Percentiles rank a stretch among this genome's conserved stretches.
These are phyloP conservation scores for Diaporthe velutina DNA, from an alignment of 2,329 filamentous ascomycete species.

Conservation along the genomic window DNA sequence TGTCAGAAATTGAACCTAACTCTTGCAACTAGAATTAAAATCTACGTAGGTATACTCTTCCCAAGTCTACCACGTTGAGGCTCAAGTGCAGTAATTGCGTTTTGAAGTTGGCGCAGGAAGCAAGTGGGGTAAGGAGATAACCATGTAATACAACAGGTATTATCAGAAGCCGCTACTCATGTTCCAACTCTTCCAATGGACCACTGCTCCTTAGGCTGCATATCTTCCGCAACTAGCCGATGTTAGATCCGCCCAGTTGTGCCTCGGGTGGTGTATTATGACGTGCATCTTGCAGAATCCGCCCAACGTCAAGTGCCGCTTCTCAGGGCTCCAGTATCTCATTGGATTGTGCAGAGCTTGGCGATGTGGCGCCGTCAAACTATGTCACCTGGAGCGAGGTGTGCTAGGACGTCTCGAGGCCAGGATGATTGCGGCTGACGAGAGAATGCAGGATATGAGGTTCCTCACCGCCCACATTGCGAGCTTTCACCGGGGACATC, in stretches of 20 bases:
- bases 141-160: slow-evolving; percentile 7
- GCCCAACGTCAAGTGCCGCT: background rate
- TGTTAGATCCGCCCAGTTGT: background rate
- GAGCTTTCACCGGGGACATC: background rate
- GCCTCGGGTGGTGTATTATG: background rate
- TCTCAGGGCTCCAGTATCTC: background rate
- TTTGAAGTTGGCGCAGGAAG: background rate
- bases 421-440: background rate
- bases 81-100: background rate
- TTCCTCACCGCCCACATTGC: background rate
- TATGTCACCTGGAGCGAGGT: background rate
- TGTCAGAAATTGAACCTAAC: background rate
- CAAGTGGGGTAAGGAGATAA: background rate
- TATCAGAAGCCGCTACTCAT: background rate
- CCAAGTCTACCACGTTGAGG: background rate
- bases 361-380: slow-evolving; percentile 11
- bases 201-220: background rate
- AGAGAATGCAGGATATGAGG: background rate
- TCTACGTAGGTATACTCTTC: too few relatives aligned
- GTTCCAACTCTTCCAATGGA: background rate
- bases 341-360: slow-evolving; percentile 4
- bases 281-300: slow-evolving; percentile 2
- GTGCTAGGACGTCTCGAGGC: background rate
- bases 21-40: background rate
- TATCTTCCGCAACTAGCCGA: background rate